Percentiles rank a stretch among this genome's conserved stretches.
Evolutionary conservation across 352 stramenopile species (phyloP).

Genomic region (Detonula confervacea): DNA sequence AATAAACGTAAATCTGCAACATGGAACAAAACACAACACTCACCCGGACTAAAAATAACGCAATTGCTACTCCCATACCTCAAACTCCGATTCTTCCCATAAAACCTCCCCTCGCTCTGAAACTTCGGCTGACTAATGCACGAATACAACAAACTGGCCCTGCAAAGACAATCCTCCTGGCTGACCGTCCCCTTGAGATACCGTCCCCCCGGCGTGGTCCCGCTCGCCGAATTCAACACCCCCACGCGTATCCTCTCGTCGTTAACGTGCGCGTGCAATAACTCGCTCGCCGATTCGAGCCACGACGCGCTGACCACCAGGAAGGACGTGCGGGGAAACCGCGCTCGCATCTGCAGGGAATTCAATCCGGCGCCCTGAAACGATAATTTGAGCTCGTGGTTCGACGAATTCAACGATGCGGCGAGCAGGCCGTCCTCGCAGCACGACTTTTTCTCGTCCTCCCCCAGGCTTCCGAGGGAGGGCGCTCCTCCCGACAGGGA

Average conservation of each 20-base stretch:
- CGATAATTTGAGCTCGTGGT: too few relatives aligned
- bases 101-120: slow-evolving; percentile 34
- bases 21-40: slow-evolving; percentile 2
- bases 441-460: too few relatives aligned
- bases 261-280: slow-evolving; percentile 9
- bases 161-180: slow-evolving; percentile 61
- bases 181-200: slow-evolving; percentile 55
- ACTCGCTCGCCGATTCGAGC: slow-evolving; percentile 40
- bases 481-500: too few relatives aligned
- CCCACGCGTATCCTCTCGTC: slow-evolving; percentile 28
- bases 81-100: slow-evolving; percentile 51
- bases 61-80: slow-evolving; percentile 48
- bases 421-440: too few relatives aligned
- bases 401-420: too few relatives aligned
- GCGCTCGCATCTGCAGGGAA: too few relatives aligned
- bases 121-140: slow-evolving; percentile 54
- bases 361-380: too few relatives aligned
- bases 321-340: slow-evolving; percentile 36
- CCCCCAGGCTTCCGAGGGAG: too few relatives aligned
- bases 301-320: slow-evolving; percentile 45
- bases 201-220: slow-evolving; percentile 48
- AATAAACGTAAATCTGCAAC: not conserved
- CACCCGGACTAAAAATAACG: slow-evolving; percentile 58
- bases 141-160: slow-evolving; percentile 58
- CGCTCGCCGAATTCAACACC: slow-evolving; percentile 53